phyloP scores from a whole-genome alignment of 169 alveolate species.

The Theileria sp. region DNA sequence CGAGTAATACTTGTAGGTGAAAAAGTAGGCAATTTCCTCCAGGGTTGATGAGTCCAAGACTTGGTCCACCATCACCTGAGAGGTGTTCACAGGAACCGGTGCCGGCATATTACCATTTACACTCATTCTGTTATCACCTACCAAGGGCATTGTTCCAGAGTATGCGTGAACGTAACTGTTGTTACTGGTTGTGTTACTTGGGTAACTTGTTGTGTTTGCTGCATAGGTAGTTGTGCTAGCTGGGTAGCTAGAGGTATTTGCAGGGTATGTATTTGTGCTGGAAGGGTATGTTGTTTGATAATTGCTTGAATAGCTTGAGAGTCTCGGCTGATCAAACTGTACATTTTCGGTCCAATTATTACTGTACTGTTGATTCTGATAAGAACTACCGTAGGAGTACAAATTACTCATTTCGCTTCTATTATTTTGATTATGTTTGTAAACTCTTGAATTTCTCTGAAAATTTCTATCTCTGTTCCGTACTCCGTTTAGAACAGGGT shows the following conservation, averaged over 20 bases:
- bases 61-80: conserved; percentile 10
- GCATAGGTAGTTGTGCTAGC: not conserved
- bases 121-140: conserved; percentile 13
- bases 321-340: conserved; percentile 40
- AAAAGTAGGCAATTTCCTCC: conserved; percentile 60
- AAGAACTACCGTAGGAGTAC: conserved; percentile 28
- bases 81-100: conserved; percentile 22
- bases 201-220: conserved; percentile 1
- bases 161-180: conserved; percentile 10
- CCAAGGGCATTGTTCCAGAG: conserved; percentile 18
- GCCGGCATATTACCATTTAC: not conserved
- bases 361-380: conserved; percentile 48
- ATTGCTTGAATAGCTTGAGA: not conserved
- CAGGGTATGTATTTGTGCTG: not conserved
- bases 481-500: conserved; percentile 30
- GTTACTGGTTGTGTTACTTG: not conserved
- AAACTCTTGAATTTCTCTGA: conserved; percentile 19
- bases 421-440: conserved; percentile 33
- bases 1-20: conserved; percentile 57
- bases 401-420: conserved; percentile 39
- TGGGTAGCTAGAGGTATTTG: conserved; percentile 13
- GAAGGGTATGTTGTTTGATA: not conserved
- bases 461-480: conserved; percentile 20
- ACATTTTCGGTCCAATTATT: conserved; percentile 53
- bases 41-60: conserved; percentile 5